phyloP scores from a whole-genome alignment of 2,329 filamentous ascomycete species.

The Alternaria viburni region DNA sequence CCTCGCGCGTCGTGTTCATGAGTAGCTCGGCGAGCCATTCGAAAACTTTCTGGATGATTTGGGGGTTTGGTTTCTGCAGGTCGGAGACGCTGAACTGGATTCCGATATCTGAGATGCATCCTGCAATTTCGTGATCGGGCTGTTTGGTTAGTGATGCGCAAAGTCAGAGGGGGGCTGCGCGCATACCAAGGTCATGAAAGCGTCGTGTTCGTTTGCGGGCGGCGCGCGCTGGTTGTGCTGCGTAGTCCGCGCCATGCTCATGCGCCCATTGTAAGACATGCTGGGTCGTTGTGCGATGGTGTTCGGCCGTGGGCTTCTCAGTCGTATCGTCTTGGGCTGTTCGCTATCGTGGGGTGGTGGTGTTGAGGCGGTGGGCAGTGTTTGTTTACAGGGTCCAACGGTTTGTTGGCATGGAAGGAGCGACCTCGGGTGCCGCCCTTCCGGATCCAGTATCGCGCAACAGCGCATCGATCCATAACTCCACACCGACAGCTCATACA shows the following conservation, averaged over 20 bases:
- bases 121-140: slow-evolving; percentile 82
- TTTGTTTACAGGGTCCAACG: slow-evolving; percentile 12
- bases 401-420: slow-evolving; percentile 15
- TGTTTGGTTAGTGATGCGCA: slow-evolving; percentile 41
- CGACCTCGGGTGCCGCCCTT: slow-evolving; percentile 5
- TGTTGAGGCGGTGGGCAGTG: slow-evolving; percentile 10
- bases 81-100: slow-evolving; percentile 87
- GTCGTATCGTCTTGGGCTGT: background rate
- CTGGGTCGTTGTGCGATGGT: slow-evolving; percentile 3
- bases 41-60: slow-evolving; percentile 96
- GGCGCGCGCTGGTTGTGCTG: slow-evolving; percentile 49
- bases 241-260: slow-evolving; percentile 56
- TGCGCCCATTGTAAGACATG: slow-evolving; percentile 59
- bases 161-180: background rate
- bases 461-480: slow-evolving; percentile 13
- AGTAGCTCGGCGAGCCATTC: slow-evolving; percentile 96
- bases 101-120: slow-evolving; percentile 96
- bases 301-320: background rate
- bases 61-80: slow-evolving; percentile 89
- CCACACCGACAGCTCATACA: background rate
- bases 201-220: slow-evolving; percentile 54
- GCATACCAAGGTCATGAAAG: slow-evolving; percentile 59
- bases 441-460: slow-evolving; percentile 8
- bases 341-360: slow-evolving; percentile 6
- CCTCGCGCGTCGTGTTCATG: slow-evolving; percentile 91